phyloP scores from a whole-genome alignment of 345 rosid species.

The Adansonia digitata region DNA sequence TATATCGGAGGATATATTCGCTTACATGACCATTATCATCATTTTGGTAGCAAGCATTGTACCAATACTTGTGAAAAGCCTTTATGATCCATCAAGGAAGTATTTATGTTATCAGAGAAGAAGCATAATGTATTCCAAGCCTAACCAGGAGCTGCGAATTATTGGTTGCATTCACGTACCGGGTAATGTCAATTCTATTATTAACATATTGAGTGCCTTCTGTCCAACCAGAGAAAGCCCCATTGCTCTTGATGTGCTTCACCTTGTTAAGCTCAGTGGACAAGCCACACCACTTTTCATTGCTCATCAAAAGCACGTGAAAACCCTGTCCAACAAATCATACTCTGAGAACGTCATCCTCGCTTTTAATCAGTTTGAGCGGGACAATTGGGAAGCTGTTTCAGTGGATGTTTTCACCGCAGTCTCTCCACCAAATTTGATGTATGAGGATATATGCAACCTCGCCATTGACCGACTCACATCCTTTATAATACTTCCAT shows the following conservation, averaged over 20 bases:
- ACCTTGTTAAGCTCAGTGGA: conserved; percentile 27
- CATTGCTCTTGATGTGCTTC: conserved; percentile 23
- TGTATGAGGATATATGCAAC: no score
- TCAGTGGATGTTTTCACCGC: conserved; percentile 24
- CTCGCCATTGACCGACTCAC: no score
- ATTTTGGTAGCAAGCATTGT: not conserved
- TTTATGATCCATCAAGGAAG: conserved; percentile 25
- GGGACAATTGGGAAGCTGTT: not conserved
- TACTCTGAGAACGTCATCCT: conserved; percentile 19
- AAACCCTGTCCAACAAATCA: not conserved
- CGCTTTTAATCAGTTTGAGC: conserved; percentile 23
- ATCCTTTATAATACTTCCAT: no score
- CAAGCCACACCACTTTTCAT: conserved; percentile 29
- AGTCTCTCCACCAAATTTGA: no score
- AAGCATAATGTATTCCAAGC: conserved; percentile 21
- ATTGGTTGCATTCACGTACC: conserved; percentile 43
- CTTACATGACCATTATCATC: no score
- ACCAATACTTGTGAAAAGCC: conserved; percentile 10
- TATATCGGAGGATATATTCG: not conserved
- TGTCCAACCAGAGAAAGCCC: conserved; percentile 9
- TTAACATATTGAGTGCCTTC: conserved; percentile 11
- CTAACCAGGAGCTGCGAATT: conserved; percentile 19
- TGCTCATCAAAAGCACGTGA: conserved; percentile 17
- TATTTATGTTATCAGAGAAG: conserved; percentile 29
- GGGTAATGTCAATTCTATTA: conserved; percentile 22